phyloP scores from a whole-genome alignment of 2,329 filamentous ascomycete genomes.

The Cordyceps javanica region DNA sequence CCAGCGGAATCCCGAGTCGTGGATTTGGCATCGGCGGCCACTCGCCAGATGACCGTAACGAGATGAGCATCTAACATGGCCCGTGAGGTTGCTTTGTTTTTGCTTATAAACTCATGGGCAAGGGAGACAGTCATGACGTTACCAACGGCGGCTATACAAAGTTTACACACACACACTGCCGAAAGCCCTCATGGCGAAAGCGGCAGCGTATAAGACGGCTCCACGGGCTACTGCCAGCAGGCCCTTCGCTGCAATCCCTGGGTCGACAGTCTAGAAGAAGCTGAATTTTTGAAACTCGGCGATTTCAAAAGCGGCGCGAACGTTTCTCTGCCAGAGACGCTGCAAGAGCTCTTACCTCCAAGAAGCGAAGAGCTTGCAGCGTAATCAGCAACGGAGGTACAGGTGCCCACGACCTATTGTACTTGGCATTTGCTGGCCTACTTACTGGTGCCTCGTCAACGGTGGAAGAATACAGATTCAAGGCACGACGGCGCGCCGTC shows the following conservation, averaged over 20 bases:
- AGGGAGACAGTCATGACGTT: slow-evolving; percentile 58
- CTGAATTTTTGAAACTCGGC: neutral
- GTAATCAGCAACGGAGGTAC: slow-evolving; percentile 44
- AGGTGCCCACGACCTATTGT: slow-evolving; percentile 10
- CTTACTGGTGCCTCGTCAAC: too few relatives aligned
- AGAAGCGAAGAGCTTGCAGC: slow-evolving; percentile 39
- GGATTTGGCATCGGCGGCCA: neutral
- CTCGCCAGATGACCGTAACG: neutral
- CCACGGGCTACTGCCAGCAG: slow-evolving; percentile 67
- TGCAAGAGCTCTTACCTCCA: slow-evolving; percentile 43
- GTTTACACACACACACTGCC: slow-evolving; percentile 56
- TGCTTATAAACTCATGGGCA: slow-evolving; percentile 21
- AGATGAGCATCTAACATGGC: neutral
- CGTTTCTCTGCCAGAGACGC: slow-evolving; percentile 39
- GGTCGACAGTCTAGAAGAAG: neutral
- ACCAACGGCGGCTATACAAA: slow-evolving; percentile 58
- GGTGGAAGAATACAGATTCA: neutral
- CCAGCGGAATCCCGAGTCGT: neutral
- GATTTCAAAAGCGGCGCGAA: slow-evolving; percentile 19
- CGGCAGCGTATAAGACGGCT: slow-evolving; percentile 52
- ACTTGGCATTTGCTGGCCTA: too few relatives aligned
- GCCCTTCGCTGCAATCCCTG: slow-evolving; percentile 40
- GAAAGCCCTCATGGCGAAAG: slow-evolving; percentile 42
- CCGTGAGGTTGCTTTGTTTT: neutral
- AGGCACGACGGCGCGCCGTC: neutral